A percentile compares a stretch with the other conserved stretches of the same genome.
These are phyloP conservation scores for Madurella fahalii DNA, from an alignment of 2,329 filamentous ascomycete genomes.

Conservation along the genomic window DNA sequence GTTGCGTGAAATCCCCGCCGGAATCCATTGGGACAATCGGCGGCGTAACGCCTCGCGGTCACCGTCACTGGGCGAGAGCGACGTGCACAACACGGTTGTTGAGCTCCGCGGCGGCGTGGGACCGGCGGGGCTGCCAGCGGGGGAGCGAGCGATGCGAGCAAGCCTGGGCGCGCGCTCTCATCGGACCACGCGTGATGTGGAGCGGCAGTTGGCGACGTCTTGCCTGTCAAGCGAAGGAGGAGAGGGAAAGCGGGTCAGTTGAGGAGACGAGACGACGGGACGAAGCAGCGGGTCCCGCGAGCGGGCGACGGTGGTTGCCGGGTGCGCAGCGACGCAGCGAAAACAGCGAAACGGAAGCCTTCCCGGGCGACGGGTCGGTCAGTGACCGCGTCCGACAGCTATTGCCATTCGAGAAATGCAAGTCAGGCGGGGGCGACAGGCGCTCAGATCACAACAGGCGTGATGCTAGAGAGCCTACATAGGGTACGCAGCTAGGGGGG, in stretches of 20 bases:
- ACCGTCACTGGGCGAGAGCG: not conserved
- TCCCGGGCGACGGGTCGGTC: slow-evolving; percentile 14
- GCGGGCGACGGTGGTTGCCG: slow-evolving; percentile 6
- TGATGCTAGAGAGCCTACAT: not conserved
- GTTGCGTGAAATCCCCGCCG: slow-evolving; percentile 17
- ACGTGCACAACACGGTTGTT: not conserved
- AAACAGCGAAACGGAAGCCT: slow-evolving; percentile 22
- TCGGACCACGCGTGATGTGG: slow-evolving; percentile 1
- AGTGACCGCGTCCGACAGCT: slow-evolving; percentile 9
- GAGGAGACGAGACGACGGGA: slow-evolving; percentile 5
- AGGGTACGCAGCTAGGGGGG: too few species aligned
- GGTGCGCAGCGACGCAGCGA: not conserved
- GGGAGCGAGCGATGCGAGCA: not conserved
- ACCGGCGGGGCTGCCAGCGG: slow-evolving; percentile 1
- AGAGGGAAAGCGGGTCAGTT: slow-evolving; percentile 12
- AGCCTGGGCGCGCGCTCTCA: slow-evolving; percentile 6
- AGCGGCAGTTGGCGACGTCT: not conserved
- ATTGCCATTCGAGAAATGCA: slow-evolving; percentile 1
- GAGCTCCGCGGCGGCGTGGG: slow-evolving; percentile 8
- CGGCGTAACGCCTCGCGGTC: not conserved
- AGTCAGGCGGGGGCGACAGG: slow-evolving; percentile 2
- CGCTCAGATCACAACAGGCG: not conserved
- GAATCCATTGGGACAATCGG: slow-evolving; percentile 23
- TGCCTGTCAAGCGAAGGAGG: not conserved
- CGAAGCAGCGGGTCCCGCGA: not conserved